Evolutionary conservation across 2,329 filamentous ascomycete genomes (phyloP).

Genomic region (Colletotrichum scovillei): DNA sequence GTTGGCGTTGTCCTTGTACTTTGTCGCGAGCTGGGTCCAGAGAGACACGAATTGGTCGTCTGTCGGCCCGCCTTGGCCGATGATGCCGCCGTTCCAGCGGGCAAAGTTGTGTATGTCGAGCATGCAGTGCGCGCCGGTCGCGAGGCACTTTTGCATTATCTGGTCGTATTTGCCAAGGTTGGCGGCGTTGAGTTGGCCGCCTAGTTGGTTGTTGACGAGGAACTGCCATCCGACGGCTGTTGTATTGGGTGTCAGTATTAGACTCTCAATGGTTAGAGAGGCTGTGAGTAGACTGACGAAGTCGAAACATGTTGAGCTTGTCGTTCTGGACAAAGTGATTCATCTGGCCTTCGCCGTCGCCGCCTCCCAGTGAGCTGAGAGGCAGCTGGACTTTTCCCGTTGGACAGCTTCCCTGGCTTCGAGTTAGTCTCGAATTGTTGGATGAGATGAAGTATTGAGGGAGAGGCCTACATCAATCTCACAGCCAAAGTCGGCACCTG

Average conservation of each 20-base stretch:
- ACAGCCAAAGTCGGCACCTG: conserved; percentile 61
- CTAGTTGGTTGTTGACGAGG: conserved; percentile 64
- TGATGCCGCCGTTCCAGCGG: conserved; percentile 70
- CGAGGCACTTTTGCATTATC: conserved; percentile 66
- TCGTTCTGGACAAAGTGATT: conserved; percentile 64
- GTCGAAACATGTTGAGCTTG: conserved; percentile 64
- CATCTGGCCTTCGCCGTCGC: conserved; percentile 62
- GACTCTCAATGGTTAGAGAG: not conserved
- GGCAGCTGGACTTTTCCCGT: conserved; percentile 48
- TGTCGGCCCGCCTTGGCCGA: conserved; percentile 73
- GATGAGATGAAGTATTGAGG: not conserved
- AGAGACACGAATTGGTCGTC: conserved; percentile 68
- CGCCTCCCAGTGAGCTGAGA: conserved; percentile 44
- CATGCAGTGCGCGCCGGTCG: conserved; percentile 67
- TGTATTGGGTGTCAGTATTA: conserved; percentile 43
- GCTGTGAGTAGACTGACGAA: conserved; percentile 40
- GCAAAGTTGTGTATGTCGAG: conserved; percentile 70
- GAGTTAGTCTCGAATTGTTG: not conserved
- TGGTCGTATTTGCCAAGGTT: conserved; percentile 65
- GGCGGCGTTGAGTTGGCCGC: conserved; percentile 57
- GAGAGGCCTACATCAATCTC: conserved; percentile 52
- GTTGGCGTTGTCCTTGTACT: conserved; percentile 65
- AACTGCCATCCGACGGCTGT: conserved; percentile 66
- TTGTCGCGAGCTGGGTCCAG: conserved; percentile 68
- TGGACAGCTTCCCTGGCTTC: conserved; percentile 51